Conservation (phyloP, 305 asterid genomes). For the Fraxinus velutina region DNA sequence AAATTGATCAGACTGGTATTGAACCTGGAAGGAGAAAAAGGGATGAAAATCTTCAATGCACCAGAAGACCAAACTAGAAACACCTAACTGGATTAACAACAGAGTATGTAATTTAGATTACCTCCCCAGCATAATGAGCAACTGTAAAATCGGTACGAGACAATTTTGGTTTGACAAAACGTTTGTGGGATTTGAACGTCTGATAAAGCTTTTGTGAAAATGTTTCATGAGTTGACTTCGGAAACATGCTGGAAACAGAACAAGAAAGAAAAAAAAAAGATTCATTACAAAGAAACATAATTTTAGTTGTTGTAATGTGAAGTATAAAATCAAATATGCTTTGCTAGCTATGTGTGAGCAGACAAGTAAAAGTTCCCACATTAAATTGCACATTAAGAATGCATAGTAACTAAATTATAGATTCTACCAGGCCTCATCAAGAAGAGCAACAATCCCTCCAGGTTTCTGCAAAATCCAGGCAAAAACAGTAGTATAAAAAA, state of each 20-base stretch:
- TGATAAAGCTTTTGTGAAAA: conserved; percentile 89
- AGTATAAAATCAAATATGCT: conserved; percentile 12
- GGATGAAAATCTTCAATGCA: conserved; percentile 18
- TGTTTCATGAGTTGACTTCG: conserved; percentile 93
- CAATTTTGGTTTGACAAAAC: conserved; percentile 87
- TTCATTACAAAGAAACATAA: conserved; percentile 24
- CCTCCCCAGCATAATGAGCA: conserved; percentile 99
- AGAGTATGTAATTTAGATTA: conserved; percentile 33
- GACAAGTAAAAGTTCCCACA: conserved; percentile 1
- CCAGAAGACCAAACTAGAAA: conserved; percentile 19
- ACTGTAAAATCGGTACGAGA: conserved; percentile 85
- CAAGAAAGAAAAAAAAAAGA: conserved; percentile 23
- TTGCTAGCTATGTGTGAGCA: conserved; percentile 21
- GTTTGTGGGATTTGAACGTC: conserved; percentile 78
- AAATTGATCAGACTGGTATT: conserved; percentile 81
- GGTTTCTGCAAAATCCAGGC: conserved; percentile 71
- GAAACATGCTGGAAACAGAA: conserved; percentile 79
- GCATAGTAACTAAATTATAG: not conserved
- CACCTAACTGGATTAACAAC: not conserved
- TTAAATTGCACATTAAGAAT: not conserved
- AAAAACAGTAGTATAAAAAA: conserved; percentile 23
- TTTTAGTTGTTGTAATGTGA: not conserved
- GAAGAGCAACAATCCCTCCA: conserved; percentile 94
- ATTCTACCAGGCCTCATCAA: conserved; percentile 91
- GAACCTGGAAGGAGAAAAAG: conserved; percentile 54